Conservation (phyloP, 1,284 basidiomycete species). For the Fomitopsis pinicola region DNA sequence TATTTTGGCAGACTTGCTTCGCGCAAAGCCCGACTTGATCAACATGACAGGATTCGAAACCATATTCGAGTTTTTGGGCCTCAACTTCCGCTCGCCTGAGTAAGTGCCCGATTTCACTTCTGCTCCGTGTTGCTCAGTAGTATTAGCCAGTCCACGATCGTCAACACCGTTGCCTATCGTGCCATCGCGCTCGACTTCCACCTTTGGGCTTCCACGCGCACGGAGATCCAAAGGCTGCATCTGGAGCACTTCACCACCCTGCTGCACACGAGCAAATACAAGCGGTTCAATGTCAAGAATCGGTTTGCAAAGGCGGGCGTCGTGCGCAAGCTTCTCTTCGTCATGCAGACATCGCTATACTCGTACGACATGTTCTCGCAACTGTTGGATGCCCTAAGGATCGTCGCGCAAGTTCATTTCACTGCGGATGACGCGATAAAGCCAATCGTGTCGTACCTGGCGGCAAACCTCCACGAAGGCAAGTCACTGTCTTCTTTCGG, state of each 20-base stretch:
- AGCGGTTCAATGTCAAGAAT: slow-evolving; percentile 69
- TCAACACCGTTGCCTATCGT: slow-evolving; percentile 80
- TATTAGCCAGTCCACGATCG: slow-evolving; percentile 73
- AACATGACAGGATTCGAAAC: slow-evolving; percentile 75
- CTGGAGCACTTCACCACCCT: slow-evolving; percentile 80
- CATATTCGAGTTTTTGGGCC: slow-evolving; percentile 80
- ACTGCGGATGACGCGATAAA: slow-evolving; percentile 74
- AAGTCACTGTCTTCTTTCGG: slow-evolving; percentile 13
- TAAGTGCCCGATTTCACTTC: slow-evolving; percentile 32
- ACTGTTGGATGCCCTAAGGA: slow-evolving; percentile 57
- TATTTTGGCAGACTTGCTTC: slow-evolving; percentile 72
- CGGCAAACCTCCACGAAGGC: slow-evolving; percentile 79
- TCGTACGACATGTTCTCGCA: slow-evolving; percentile 46
- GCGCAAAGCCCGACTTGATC: slow-evolving; percentile 71
- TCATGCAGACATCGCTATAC: slow-evolving; percentile 77
- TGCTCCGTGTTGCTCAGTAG: slow-evolving; percentile 4
- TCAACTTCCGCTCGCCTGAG: slow-evolving; percentile 81
- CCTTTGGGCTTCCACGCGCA: slow-evolving; percentile 75
- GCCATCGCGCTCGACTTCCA: slow-evolving; percentile 87
- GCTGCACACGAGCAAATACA: slow-evolving; percentile 66
- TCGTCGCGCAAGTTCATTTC: slow-evolving; percentile 58
- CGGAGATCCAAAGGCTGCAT: slow-evolving; percentile 72
- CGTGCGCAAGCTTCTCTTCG: slow-evolving; percentile 77
- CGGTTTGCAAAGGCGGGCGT: slow-evolving; percentile 68
- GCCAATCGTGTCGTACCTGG: slow-evolving; percentile 81